Conservation (phyloP, 495 filamentous ascomycete species). For the Podospora pseudoanserina region DNA sequence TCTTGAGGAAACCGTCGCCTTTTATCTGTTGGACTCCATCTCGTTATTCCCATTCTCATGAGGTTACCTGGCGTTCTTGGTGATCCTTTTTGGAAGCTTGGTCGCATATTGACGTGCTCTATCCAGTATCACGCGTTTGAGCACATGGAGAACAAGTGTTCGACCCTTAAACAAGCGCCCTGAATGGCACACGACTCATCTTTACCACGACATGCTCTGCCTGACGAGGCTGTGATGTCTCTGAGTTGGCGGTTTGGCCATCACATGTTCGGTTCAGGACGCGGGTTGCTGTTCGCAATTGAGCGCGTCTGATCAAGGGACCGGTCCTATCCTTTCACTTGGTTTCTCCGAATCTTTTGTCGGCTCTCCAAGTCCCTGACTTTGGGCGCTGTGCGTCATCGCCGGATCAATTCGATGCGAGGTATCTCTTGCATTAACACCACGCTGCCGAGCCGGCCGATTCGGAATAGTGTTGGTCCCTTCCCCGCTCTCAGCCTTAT, state of each 20-base stretch:
- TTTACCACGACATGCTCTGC: background rate
- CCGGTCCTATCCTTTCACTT: background rate
- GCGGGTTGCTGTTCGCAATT: slow-evolving; percentile 8
- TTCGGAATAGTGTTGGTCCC: background rate
- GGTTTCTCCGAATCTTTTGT: slow-evolving; percentile 1
- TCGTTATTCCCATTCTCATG: background rate
- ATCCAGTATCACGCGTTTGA: background rate
- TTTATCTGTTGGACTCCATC: background rate
- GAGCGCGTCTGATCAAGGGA: slow-evolving; percentile 5
- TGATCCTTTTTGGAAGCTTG: background rate
- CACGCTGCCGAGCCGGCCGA: background rate
- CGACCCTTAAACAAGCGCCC: background rate
- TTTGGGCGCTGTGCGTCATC: slow-evolving; percentile 2
- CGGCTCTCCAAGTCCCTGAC: background rate
- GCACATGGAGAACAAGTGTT: background rate
- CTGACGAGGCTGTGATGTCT: background rate
- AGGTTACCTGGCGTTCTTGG: background rate
- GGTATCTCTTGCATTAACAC: background rate
- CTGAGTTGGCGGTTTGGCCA: background rate
- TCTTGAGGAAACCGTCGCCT: background rate
- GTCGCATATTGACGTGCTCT: background rate
- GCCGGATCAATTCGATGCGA: background rate
- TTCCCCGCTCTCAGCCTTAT: slow-evolving; percentile 24
- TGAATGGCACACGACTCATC: background rate
- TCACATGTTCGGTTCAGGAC: background rate